Evolutionary conservation across 2,329 filamentous ascomycete species (phyloP), one percentile per base, ranked within the genome.

Genomic region (Immersiporthe knoxdaviesiana): DNA sequence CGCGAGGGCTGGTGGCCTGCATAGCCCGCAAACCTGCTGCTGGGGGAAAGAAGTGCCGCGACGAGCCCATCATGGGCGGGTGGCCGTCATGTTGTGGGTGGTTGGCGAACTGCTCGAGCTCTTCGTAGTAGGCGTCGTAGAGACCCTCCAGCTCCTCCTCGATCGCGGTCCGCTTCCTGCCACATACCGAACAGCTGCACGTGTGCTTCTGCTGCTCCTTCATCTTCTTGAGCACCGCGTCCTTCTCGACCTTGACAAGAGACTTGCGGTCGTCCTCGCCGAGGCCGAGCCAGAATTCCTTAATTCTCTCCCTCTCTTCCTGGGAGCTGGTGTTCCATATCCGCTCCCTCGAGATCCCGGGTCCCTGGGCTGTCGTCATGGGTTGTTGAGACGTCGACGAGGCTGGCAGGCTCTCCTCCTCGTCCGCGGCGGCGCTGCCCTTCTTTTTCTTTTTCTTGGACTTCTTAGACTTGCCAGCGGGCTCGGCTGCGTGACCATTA

Each of bases 131-230:
- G 72, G 95, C 95, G 82, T 99, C 96, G 80, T 99, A 99, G 16
- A 99, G 87, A 24, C 97, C 94, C 78, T 99, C 96, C 16, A 99
- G 85, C 80, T 99, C 96, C 81, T 99, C 96, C 81, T 99, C 96
- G 74, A 99, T 99, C 52, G 96, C 96, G 16, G 92, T 97, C 66
- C 96, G 90, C 83, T 99, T 99, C 73, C 96, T 89, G 66, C 96
- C 96, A 79, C 96, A 99, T 54, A 99, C 95, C 5, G 94, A 97
- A 81, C 96, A 99, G 79, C 94, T 97, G 84, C 96, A 99, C 2
- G 95, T 98, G 79, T 98, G 94, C 81, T 98, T 98, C 80, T 99
- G 96, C 80, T 99, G 96, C 80, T 99, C 96, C 85, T 99, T 99
- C 96, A 99, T 99, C 84, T 99, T 99, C 77, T 93, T 94, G 68